Percentiles rank a stretch among this genome's conserved stretches.
Conservation (phyloP, 495 filamentous ascomycete genomes). For the Amorphotheca resinae region DNA sequence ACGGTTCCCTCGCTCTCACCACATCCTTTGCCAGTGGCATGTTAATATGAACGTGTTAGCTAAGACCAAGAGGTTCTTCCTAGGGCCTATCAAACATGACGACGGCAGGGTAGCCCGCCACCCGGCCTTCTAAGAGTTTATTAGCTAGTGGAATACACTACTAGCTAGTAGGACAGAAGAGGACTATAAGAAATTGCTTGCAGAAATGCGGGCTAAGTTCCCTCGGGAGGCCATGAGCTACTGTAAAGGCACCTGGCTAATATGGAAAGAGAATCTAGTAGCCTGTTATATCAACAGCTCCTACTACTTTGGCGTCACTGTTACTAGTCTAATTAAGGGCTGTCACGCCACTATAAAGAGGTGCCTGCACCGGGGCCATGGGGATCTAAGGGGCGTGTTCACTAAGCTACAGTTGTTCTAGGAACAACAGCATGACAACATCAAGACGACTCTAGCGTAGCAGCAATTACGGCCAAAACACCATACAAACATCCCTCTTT, state of each 20-base stretch:
- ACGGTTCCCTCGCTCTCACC: not conserved
- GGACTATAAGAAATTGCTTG: not conserved
- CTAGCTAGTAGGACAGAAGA: not conserved
- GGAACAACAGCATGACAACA: not conserved
- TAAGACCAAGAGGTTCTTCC: constrained; percentile 6
- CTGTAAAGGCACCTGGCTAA: not conserved
- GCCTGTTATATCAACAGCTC: not conserved
- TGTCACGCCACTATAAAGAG: constrained; percentile 11
- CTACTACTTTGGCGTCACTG: constrained; percentile 1
- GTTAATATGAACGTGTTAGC: constrained; percentile 11
- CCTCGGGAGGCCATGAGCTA: not conserved
- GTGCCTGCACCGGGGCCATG: not conserved
- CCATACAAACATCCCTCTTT: constrained; percentile 1
- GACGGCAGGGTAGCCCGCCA: not conserved
- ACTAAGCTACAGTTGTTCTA: not conserved
- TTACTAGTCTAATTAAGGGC: constrained; percentile 2
- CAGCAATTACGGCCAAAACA: constrained; percentile 1
- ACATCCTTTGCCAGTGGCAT: constrained; percentile 7
- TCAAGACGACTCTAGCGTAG: not conserved
- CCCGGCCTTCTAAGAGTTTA: not conserved
- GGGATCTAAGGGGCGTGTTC: not conserved
- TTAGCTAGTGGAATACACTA: not conserved
- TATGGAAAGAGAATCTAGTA: constrained; percentile 6
- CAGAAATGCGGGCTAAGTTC: not conserved
- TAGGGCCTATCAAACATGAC: not conserved